Conservation (phyloP, 2,329 filamentous ascomycete species). For the Verticillium isaacii region DNA sequence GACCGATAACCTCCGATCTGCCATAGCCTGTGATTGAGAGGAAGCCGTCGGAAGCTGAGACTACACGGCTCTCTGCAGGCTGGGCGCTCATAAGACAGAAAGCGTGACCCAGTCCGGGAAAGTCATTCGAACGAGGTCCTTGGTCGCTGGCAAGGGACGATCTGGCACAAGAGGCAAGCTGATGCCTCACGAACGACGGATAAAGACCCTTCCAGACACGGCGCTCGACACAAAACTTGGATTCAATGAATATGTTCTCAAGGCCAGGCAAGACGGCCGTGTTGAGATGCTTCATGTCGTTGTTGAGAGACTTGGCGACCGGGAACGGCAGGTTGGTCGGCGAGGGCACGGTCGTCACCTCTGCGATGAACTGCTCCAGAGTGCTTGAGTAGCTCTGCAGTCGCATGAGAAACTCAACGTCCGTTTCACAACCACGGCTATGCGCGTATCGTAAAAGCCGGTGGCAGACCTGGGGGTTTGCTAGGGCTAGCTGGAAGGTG, state of each 20-base stretch:
- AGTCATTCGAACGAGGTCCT: slow-evolving; percentile 29
- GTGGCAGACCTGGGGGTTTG: slow-evolving; percentile 40
- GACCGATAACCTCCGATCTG: slow-evolving; percentile 39
- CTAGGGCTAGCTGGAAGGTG: slow-evolving; percentile 44
- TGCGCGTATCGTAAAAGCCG: slow-evolving; percentile 46
- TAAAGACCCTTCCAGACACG: slow-evolving; percentile 41
- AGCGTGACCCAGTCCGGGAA: slow-evolving; percentile 51
- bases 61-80: slow-evolving; percentile 43
- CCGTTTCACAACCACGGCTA: slow-evolving; percentile 37
- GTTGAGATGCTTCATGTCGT: slow-evolving; percentile 41
- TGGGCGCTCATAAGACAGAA: slow-evolving; percentile 53
- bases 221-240: slow-evolving; percentile 37
- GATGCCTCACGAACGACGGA: slow-evolving; percentile 47
- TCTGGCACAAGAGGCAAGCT: slow-evolving; percentile 40
- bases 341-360: slow-evolving; percentile 31
- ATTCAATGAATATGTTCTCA: slow-evolving; percentile 37
- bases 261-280: slow-evolving; percentile 39
- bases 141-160: slow-evolving; percentile 34
- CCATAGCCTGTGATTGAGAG: slow-evolving; percentile 45
- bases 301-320: slow-evolving; percentile 34
- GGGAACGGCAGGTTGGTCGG: slow-evolving; percentile 36
- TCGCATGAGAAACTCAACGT: slow-evolving; percentile 47
- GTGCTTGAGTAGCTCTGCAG: slow-evolving; percentile 41
- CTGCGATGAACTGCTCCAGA: slow-evolving; percentile 36
- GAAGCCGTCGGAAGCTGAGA: slow-evolving; percentile 46